Conservation (phyloP, 2,329 filamentous ascomycete species). For the Claviceps lovelessii region DNA sequence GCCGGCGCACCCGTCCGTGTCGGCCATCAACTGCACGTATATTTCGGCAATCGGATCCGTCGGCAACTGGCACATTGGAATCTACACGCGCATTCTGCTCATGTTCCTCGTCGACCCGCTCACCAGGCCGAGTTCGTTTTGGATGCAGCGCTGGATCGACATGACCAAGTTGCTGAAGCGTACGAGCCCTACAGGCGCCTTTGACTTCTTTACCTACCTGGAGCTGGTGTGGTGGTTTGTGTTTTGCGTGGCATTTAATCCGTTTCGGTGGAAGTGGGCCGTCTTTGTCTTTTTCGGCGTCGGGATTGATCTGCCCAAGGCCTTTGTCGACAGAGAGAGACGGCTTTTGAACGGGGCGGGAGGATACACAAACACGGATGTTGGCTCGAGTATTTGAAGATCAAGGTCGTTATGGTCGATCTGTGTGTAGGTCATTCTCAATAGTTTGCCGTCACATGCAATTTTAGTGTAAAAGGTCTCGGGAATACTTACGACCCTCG, state of each 20-base stretch:
- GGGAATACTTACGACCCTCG: too few species aligned
- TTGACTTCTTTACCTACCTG: conserved; percentile 81
- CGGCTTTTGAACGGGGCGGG: conserved; percentile 36
- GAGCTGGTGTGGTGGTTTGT: conserved; percentile 77
- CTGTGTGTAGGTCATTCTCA: too few species aligned
- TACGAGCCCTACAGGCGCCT: conserved; percentile 56
- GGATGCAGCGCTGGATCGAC: conserved; percentile 80
- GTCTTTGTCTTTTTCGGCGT: conserved; percentile 69
- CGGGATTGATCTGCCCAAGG: conserved; percentile 49
- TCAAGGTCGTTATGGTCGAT: too few species aligned
- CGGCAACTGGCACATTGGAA: conserved; percentile 79
- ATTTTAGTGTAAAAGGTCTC: too few species aligned
- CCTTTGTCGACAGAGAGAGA: conserved; percentile 53
- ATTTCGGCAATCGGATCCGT: conserved; percentile 68
- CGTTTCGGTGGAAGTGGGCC: conserved; percentile 84
- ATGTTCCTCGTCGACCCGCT: conserved; percentile 77
- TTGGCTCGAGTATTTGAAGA: conserved; percentile 10
- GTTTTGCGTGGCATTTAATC: conserved; percentile 66
- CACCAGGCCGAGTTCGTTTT: conserved; percentile 52
- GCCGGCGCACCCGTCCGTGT: conserved; percentile 56
- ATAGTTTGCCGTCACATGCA: too few species aligned
- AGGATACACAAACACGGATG: conserved; percentile 17
- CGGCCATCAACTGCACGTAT: conserved; percentile 73
- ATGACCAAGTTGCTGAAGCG: conserved; percentile 62
- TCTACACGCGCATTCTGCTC: conserved; percentile 72